Base-by-base conservation (phyloP, 306 rosid species). In the Prosopis cineraria region DNA sequence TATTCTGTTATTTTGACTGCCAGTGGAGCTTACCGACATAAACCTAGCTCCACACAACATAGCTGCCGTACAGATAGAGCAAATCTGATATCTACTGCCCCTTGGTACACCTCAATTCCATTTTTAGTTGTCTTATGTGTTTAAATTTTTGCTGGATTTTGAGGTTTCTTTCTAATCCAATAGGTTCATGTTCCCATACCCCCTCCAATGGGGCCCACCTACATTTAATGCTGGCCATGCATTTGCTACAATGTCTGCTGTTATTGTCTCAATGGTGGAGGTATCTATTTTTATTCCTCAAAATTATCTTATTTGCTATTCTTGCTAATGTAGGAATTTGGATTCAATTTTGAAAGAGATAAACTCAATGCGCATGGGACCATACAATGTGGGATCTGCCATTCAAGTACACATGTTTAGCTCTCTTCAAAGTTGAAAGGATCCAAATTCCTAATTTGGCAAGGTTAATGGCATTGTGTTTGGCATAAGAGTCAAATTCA, bases 171-270 rank as follows among this genome's bases (percentile, higher is more conserved):
- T 29, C 68, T 58, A 43, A 72, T 73, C 34, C 71, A 24, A 73
- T 74, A 95, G 98, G 98, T 91, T 95, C 84, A 95, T 89, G 88
- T 91, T 92, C 43, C 98, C 98, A 1, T 95, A 95, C 71, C 98
- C 98, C 48, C 86, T 95, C 81, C 98, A 95, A 72, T 95, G 98
- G 98, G 98, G 98, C 19, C 96, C 98, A 0, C 98, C 98, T 70
- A 95, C 98, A 37, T 95, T 95, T 87, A 91, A 97, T n/a, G 98
- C 89, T 0, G 98, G 97, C 59, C 98, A 95, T 89, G 85, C 98
- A n/a, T 91, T 91, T 74, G 97, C 97, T 22, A 95, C 90, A 91
- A 95, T 95, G 98, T 85, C 98, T 29, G 93, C 97, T 3, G 98
- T 95, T 80, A 73, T 95, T 71, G 98, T 95, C 74, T 95, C 98